Conservation (phyloP, 768 basidiomycete genomes). For the Daedalea quercina region DNA sequence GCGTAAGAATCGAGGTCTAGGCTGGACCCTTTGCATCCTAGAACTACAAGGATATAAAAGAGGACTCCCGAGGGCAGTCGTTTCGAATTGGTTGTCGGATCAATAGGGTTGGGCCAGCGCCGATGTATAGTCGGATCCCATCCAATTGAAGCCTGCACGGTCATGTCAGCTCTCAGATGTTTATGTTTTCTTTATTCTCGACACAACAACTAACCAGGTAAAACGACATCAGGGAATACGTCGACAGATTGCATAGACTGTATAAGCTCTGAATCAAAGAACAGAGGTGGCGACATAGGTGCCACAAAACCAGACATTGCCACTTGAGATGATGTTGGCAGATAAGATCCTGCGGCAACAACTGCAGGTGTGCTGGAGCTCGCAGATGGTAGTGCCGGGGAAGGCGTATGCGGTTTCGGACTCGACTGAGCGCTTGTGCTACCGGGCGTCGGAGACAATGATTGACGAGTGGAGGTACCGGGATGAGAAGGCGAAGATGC, state of each 20-base stretch:
- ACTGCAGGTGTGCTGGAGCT: neutral
- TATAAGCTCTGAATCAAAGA: slow-evolving; percentile 53
- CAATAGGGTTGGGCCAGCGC: neutral
- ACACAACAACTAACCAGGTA: slow-evolving; percentile 37
- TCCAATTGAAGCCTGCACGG: slow-evolving; percentile 16
- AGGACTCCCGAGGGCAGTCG: no score
- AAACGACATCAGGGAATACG: slow-evolving; percentile 51
- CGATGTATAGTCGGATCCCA: slow-evolving; percentile 8
- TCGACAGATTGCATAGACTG: slow-evolving; percentile 55
- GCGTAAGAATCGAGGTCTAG: no score
- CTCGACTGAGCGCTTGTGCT: neutral
- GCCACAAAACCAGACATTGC: slow-evolving; percentile 13
- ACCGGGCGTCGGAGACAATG: neutral
- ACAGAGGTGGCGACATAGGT: slow-evolving; percentile 43
- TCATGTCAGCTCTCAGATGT: neutral
- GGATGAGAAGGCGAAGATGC: neutral
- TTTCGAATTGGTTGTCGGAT: neutral
- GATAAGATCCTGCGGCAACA: neutral
- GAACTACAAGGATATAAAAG: no score
- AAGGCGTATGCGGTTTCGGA: neutral
- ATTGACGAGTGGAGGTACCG: slow-evolving; percentile 1
- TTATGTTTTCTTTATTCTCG: neutral
- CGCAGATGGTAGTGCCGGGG: neutral
- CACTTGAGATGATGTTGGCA: neutral
- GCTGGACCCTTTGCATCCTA: no score